Percentiles rank a stretch among this genome's conserved stretches.
phyloP scores from a whole-genome alignment of 768 basidiomycete species.

The Leucocoprinus sp. region DNA sequence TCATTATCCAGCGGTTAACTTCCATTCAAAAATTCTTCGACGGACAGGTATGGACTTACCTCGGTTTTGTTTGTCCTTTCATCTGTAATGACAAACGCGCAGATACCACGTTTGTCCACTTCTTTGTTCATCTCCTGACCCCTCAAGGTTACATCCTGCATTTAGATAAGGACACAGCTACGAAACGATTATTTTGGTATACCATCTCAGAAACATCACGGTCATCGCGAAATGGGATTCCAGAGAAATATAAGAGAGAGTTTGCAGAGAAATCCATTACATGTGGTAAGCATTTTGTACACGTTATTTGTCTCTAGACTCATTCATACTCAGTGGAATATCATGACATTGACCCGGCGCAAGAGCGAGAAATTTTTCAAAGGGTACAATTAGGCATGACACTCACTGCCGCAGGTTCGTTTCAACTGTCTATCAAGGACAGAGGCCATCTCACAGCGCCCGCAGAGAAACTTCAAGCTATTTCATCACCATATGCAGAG shows the following conservation, averaged over 20 bases:
- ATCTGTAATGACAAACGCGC: neutral
- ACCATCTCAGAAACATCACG: conserved; percentile 41
- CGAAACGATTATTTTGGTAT: conserved; percentile 59
- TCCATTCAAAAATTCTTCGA: conserved; percentile 74
- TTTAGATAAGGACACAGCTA: conserved; percentile 48
- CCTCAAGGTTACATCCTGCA: neutral
- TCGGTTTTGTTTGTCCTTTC: conserved; percentile 20
- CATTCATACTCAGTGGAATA: conserved; percentile 53
- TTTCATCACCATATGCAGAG: conserved; percentile 61
- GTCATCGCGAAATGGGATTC: conserved; percentile 40
- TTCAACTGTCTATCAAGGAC: neutral
- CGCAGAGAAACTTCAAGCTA: conserved; percentile 73
- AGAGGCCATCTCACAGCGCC: neutral
- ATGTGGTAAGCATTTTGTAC: conserved; percentile 42
- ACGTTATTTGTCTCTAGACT: neutral
- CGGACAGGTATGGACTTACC: conserved; percentile 62
- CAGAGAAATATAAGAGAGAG: conserved; percentile 37
- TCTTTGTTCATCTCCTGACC: neutral
- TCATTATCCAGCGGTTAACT: conserved; percentile 47
- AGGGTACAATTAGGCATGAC: conserved; percentile 76
- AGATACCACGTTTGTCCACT: conserved; percentile 47
- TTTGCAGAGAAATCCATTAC: conserved; percentile 56
- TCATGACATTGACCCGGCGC: conserved; percentile 36
- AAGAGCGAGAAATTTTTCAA: conserved; percentile 76
- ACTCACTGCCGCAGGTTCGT: conserved; percentile 61